Evolutionary conservation across 768 basidiomycete genomes (phyloP).

Genomic region (Panus rudis): DNA sequence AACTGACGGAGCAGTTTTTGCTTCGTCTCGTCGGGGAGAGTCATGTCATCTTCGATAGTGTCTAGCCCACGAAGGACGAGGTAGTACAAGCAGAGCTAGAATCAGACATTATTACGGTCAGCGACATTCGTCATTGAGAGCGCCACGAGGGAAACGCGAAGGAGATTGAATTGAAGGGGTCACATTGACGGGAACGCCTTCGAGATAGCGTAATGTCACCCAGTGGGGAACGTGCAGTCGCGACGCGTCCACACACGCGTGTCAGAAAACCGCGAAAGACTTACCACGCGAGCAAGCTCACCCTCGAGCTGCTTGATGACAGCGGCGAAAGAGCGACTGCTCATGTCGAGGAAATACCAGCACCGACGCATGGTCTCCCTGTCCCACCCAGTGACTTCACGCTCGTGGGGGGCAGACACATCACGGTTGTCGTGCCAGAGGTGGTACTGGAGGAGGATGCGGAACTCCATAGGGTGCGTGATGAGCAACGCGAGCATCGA

Average conservation of each 20-base stretch:
- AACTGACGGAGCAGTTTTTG: constrained; percentile 80
- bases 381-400: constrained; percentile 81
- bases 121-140: constrained; percentile 2
- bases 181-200: neutral
- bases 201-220: neutral
- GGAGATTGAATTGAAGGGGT: neutral
- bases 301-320: constrained; percentile 97
- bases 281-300: constrained; percentile 84
- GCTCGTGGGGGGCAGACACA: constrained; percentile 68
- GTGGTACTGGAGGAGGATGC: constrained; percentile 74
- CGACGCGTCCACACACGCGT: too few relatives aligned
- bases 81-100: constrained; percentile 95
- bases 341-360: constrained; percentile 84
- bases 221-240: neutral
- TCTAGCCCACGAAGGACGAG: constrained; percentile 91
- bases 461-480: constrained; percentile 80
- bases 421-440: constrained; percentile 82
- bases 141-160: neutral
- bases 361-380: constrained; percentile 80
- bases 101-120: neutral
- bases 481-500: constrained; percentile 63
- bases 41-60: constrained; percentile 99
- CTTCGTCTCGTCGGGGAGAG: constrained; percentile 79
- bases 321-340: constrained; percentile 83
- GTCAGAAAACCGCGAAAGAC: constrained; percentile 28